phyloP scores from a whole-genome alignment of 106 monocot genomes.

The Apostasia shenzhenica region DNA sequence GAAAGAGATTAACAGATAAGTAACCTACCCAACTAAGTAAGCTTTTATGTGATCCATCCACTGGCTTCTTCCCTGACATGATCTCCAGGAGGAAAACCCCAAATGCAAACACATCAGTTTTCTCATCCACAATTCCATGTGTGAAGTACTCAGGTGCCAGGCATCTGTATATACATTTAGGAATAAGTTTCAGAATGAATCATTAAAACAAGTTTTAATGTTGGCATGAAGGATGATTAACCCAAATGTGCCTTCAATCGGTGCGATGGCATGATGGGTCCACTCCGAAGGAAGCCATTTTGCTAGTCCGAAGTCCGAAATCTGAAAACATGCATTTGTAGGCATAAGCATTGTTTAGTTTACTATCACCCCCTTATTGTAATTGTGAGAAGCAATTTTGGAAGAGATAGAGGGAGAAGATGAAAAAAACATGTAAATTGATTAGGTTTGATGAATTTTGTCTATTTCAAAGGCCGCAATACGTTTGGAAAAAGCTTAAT shows the following conservation, averaged over 20 bases:
- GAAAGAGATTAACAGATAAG: neutral
- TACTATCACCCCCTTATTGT: too few species aligned
- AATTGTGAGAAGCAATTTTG: too few species aligned
- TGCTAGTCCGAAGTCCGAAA: constrained; percentile 64
- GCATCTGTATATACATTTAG: constrained; percentile 33
- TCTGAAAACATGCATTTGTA: constrained; percentile 15
- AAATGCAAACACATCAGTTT: constrained; percentile 84
- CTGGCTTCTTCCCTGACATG: constrained; percentile 69
- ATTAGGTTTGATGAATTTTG: too few species aligned
- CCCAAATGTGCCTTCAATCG: constrained; percentile 66
- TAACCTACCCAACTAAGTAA: constrained; percentile 58
- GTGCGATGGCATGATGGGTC: constrained; percentile 40
- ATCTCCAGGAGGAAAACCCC: constrained; percentile 78
- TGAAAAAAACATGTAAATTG: too few species aligned
- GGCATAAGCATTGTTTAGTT: too few species aligned
- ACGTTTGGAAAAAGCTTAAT: too few species aligned
- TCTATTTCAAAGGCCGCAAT: too few species aligned
- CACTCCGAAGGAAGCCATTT: constrained; percentile 64
- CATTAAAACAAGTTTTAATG: neutral
- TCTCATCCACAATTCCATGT: constrained; percentile 80
- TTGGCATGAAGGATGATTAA: constrained; percentile 5
- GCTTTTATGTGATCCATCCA: constrained; percentile 71
- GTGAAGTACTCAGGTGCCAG: constrained; percentile 87
- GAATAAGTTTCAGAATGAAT: neutral
- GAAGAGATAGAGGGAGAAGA: too few species aligned